Base-by-base conservation (phyloP, 2,329 filamentous ascomycete genomes). In the Tolypocladium ovalisporum region DNA sequence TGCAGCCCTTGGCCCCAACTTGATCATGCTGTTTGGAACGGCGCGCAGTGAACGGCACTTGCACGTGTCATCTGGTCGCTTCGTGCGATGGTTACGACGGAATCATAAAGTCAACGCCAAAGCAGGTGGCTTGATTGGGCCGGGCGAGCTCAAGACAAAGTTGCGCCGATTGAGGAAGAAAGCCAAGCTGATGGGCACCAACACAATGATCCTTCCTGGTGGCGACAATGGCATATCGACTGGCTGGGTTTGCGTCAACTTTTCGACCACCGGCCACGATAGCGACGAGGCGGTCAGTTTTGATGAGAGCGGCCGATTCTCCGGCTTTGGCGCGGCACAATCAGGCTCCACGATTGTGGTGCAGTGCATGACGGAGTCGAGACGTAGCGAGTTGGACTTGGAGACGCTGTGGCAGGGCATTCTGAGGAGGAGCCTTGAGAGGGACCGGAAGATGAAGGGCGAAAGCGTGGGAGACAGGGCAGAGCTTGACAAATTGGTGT, bases 201-300 rank as follows among this genome's bases (percentile, higher is more conserved):
- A 85, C 2, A 82, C 84, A 0, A 84, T 85, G n/a, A 79, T 81
- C 52, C 77, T 83, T 7, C 82, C 83, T 13, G 81, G 80, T 53
- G 75, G 80, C 1, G 92, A 96, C 64, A 90, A 97, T 67, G 93
- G 92, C 2, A 89, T 96, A 55, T 86, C 88, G 15, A 97, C 93
- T 1, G 92, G 91, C 12, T 99, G 94, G 94, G 88, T 99, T 24
- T 99, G 94, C 71, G 89, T 97, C 60, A 95, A 96, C 68, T 81
- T 94, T 12, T 90, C 89, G 5, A 82, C 82, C 19, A 79, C 90
- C 1, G 82, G 87, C 49, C 80, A 81, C 27, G 76, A 79, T n/a
- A 65, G 69, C 19, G 66, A 69, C 10, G 78, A 82, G 60, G 67
- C 72, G 17, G 68, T 73, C 13, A 71, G 75, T 32, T 67, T 79